Evolutionary conservation across 169 alveolate genomes (phyloP).

Genomic region (Eimeria necatrix): DNA sequence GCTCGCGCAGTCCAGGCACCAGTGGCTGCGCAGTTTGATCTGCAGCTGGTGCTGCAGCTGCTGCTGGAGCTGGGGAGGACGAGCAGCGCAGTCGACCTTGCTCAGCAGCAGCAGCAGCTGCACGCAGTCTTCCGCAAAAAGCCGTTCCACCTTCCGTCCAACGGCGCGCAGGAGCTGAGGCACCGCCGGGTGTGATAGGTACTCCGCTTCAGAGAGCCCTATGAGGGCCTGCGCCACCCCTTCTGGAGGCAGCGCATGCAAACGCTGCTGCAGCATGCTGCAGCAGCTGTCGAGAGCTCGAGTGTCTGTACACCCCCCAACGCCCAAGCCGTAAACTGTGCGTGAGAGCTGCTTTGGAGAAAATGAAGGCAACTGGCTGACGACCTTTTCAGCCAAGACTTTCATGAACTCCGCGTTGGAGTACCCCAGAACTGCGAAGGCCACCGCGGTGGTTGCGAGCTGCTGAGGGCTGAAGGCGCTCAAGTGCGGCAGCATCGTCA

Average conservation of each 20-base stretch:
- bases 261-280: slow-evolving; percentile 57
- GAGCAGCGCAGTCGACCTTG: slow-evolving; percentile 12
- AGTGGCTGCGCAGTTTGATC: slow-evolving; percentile 32
- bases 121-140: slow-evolving; percentile 81
- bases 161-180: slow-evolving; percentile 49
- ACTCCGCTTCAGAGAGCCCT: slow-evolving; percentile 80
- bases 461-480: slow-evolving; percentile 62
- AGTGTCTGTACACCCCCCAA: slow-evolving; percentile 75
- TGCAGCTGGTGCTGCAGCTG: slow-evolving; percentile 79
- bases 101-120: slow-evolving; percentile 78
- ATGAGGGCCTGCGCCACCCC: slow-evolving; percentile 61
- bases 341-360: slow-evolving; percentile 76
- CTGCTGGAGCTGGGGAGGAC: slow-evolving; percentile 50
- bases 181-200: slow-evolving; percentile 77
- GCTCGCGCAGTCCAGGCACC: slow-evolving; percentile 71
- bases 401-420: slow-evolving; percentile 22
- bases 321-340: slow-evolving; percentile 79
- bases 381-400: slow-evolving; percentile 58
- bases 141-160: slow-evolving; percentile 44
- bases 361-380: slow-evolving; percentile 46
- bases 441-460: slow-evolving; percentile 28
- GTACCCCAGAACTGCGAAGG: slow-evolving; percentile 58
- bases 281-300: slow-evolving; percentile 48
- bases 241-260: slow-evolving; percentile 61
- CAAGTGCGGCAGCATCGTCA: slow-evolving; percentile 68